Conservation (phyloP, 2,329 filamentous ascomycete genomes). For the Penicillium sp. region DNA sequence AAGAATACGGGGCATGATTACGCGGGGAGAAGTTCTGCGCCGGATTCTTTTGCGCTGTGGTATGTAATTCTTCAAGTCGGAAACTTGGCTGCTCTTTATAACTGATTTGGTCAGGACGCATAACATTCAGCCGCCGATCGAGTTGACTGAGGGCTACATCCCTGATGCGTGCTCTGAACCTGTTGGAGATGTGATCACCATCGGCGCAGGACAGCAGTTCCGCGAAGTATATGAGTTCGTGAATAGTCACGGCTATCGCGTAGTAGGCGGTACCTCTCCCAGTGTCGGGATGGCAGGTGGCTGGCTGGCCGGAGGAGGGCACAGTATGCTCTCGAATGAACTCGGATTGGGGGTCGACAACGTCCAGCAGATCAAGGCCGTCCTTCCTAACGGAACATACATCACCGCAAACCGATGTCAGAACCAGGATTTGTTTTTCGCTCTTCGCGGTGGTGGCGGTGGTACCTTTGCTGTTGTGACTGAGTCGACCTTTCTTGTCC, state of each 20-base stretch:
- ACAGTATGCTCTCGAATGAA: constrained; percentile 18
- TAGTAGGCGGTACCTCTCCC: constrained; percentile 13
- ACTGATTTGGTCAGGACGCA: constrained; percentile 9
- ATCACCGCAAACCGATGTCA: constrained; percentile 24
- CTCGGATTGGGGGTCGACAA: constrained; percentile 22
- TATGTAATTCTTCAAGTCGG: neutral
- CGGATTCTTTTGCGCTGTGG: constrained; percentile 16
- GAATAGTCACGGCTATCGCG: constrained; percentile 11
- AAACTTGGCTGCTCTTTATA: neutral
- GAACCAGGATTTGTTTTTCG: constrained; percentile 26
- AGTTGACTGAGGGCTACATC: constrained; percentile 3
- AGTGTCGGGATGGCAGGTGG: constrained; percentile 18
- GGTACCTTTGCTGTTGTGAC: constrained; percentile 25
- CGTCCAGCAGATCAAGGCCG: constrained; percentile 22
- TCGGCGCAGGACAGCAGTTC: constrained; percentile 19
- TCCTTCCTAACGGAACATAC: constrained; percentile 24
- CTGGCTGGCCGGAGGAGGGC: constrained; percentile 16
- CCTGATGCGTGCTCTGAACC: constrained; percentile 9
- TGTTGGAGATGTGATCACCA: constrained; percentile 13
- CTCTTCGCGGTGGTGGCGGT: constrained; percentile 25
- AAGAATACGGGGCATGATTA: constrained; percentile 22
- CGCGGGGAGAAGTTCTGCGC: constrained; percentile 14
- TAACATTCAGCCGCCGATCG: constrained; percentile 16
- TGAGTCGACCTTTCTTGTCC: constrained; percentile 25
- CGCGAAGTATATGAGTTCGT: constrained; percentile 15